Conservation (phyloP, 176 grass and related monocot genomes). For the Triticum aestivum region DNA sequence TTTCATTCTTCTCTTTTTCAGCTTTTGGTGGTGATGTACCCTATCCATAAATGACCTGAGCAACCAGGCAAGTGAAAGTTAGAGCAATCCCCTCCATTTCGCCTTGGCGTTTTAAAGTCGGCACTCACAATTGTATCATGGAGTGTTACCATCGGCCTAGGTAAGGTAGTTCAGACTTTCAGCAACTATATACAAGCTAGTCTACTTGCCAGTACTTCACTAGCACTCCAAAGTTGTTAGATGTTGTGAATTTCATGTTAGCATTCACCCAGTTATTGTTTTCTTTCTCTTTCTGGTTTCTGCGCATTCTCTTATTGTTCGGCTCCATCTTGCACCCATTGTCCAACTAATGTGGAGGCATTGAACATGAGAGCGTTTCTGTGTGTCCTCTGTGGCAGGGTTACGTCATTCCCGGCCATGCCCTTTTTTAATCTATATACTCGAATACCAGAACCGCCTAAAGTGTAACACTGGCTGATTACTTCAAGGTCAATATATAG, state of each 20-base stretch:
- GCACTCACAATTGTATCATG: slow-evolving; percentile 51
- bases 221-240: background rate
- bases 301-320: background rate
- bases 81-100: slow-evolving; percentile 65
- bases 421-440: background rate
- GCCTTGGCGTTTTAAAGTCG: slow-evolving; percentile 38
- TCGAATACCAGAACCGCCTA: background rate
- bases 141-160: slow-evolving; percentile 73
- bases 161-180: slow-evolving; percentile 69
- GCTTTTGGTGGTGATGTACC: slow-evolving; percentile 41
- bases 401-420: background rate
- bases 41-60: slow-evolving; percentile 59
- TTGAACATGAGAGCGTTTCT: background rate
- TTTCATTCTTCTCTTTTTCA: slow-evolving; percentile 46
- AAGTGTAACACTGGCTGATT: background rate
- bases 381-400: background rate
- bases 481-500: background rate
- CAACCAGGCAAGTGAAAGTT: slow-evolving; percentile 57
- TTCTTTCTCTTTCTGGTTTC: background rate
- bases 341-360: background rate
- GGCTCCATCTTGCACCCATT: background rate
- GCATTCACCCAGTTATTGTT: background rate
- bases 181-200: background rate
- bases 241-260: background rate
- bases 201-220: background rate